phyloP scores from a whole-genome alignment of 2,329 filamentous ascomycete genomes.

The Cercospora sp. region DNA sequence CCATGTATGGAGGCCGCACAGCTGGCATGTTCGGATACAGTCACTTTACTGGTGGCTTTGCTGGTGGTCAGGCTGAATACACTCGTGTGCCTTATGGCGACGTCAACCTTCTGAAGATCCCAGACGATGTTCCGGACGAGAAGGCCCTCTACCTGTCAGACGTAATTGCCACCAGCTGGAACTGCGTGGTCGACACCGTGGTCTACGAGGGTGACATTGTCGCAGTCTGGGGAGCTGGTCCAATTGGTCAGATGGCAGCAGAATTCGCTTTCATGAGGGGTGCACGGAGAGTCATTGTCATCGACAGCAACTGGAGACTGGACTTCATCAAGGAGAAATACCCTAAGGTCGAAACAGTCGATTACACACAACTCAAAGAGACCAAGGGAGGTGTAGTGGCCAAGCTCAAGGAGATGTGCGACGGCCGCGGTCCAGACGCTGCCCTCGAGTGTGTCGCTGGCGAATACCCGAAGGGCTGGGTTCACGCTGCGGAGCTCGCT shows the following conservation, averaged over 20 bases:
- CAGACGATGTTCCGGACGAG: constrained; percentile 78
- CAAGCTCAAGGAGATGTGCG: constrained; percentile 70
- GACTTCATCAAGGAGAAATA: constrained; percentile 66
- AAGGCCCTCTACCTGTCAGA: constrained; percentile 80
- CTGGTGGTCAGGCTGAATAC: constrained; percentile 84
- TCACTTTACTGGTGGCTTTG: constrained; percentile 81
- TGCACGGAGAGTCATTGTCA: constrained; percentile 72
- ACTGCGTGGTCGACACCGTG: constrained; percentile 78
- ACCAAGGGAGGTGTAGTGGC: constrained; percentile 62
- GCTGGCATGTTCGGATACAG: constrained; percentile 63
- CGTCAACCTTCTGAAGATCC: constrained; percentile 77
- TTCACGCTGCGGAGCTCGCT: constrained; percentile 59
- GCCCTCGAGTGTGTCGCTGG: constrained; percentile 67
- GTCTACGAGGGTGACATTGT: constrained; percentile 76
- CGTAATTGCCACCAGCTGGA: constrained; percentile 75
- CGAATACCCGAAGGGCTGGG: constrained; percentile 63
- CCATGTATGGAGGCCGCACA: constrained; percentile 77
- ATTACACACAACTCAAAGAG: constrained; percentile 65
- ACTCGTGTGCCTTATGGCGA: constrained; percentile 78
- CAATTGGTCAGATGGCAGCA: constrained; percentile 77
- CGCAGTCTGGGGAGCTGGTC: constrained; percentile 83
- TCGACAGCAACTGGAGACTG: constrained; percentile 72
- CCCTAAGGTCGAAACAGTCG: constrained; percentile 65
- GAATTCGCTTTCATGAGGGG: constrained; percentile 68
- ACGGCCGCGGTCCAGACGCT: constrained; percentile 69